Percentiles rank a stretch among this genome's conserved stretches.
Evolutionary conservation across 176 grass and related monocot species (phyloP).

Genomic region (Triticum dicoccoides): DNA sequence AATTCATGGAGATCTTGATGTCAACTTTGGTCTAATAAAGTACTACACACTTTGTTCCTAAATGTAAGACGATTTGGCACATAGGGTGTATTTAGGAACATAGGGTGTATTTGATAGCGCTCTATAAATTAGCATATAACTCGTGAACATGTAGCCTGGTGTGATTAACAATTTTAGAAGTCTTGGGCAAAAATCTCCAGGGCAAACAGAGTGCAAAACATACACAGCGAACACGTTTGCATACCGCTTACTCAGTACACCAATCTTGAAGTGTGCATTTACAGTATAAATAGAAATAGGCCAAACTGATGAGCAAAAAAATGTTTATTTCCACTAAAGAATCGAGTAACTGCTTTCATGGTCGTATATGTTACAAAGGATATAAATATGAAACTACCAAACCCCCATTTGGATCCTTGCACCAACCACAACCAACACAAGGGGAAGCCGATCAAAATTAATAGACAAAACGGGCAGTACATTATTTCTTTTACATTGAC

Average conservation of each 20-base stretch:
- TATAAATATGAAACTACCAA: slow-evolving; percentile 14
- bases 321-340: slow-evolving; percentile 19
- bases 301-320: slow-evolving; percentile 11
- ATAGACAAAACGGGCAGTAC: slow-evolving; percentile 9
- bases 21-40: neutral
- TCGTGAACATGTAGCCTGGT: neutral
- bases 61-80: too few species aligned
- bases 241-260: neutral
- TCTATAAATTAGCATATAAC: neutral
- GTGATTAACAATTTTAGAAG: too few species aligned
- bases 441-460: slow-evolving; percentile 24
- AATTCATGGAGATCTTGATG: neutral
- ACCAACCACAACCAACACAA: slow-evolving; percentile 19
- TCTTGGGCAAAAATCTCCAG: too few species aligned
- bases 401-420: neutral
- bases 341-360: neutral
- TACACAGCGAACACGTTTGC: too few species aligned
- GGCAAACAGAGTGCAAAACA: too few species aligned
- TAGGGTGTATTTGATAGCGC: neutral
- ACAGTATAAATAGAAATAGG: neutral
- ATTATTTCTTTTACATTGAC: slow-evolving; percentile 38
- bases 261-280: neutral
- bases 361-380: neutral
- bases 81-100: too few species aligned
- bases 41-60: too few species aligned